Evolutionary conservation across 305 asterid species (phyloP).

Genomic region (Petunia hybrid): DNA sequence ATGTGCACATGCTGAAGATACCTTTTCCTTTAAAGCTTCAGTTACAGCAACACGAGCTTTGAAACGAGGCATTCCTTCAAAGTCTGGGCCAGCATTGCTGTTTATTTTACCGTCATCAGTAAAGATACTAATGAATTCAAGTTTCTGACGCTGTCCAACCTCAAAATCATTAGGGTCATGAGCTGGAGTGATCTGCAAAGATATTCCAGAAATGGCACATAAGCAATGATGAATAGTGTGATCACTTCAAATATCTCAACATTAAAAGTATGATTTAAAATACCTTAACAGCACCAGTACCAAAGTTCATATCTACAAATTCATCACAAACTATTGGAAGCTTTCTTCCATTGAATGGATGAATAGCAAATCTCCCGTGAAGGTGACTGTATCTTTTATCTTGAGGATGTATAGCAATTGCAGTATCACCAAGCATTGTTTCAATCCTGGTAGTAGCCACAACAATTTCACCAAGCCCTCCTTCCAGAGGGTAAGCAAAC

Average conservation of each 20-base stretch:
- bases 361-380: conserved; percentile 82
- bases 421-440: conserved; percentile 98
- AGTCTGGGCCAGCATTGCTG: conserved; percentile 72
- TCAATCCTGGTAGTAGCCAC: conserved; percentile 98
- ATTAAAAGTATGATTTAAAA: conserved; percentile 26
- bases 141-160: conserved; percentile 83
- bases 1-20: conserved; percentile 32
- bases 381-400: conserved; percentile 82
- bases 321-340: conserved; percentile 93
- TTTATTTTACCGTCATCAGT: conserved; percentile 90
- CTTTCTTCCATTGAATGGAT: conserved; percentile 88
- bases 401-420: conserved; percentile 92
- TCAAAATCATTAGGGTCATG: conserved; percentile 94
- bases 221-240: conserved; percentile 25
- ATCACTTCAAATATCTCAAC: not conserved
- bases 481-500: conserved; percentile 96
- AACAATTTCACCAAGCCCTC: conserved; percentile 79
- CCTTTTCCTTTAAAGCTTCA: conserved; percentile 74
- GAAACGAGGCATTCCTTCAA: conserved; percentile 80
- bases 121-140: conserved; percentile 70
- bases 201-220: not conserved
- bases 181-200: conserved; percentile 82
- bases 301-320: conserved; percentile 90
- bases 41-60: conserved; percentile 65
- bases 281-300: conserved; percentile 99